A percentile compares a stretch with the other conserved stretches of the same genome.
Evolutionary conservation across 2,329 filamentous ascomycete species (phyloP).

Genomic region (Chaetomium olivaceum): DNA sequence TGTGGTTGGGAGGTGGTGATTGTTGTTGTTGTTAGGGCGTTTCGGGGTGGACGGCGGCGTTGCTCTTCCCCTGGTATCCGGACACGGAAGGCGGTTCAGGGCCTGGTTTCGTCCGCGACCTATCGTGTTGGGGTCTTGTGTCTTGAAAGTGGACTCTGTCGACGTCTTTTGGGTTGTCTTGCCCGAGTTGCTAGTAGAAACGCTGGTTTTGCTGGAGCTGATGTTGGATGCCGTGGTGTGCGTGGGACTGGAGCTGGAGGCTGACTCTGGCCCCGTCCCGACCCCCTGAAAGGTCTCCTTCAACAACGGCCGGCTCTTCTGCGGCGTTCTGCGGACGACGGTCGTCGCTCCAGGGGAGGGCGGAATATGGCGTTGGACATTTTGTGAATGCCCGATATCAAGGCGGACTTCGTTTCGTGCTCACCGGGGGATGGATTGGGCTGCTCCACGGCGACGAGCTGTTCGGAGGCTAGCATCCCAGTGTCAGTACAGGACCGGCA

Average conservation of each 20-base stretch:
- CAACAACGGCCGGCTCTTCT: constrained; percentile 41
- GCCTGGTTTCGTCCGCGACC: neutral
- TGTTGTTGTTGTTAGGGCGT: constrained; percentile 17
- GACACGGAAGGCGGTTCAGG: constrained; percentile 11
- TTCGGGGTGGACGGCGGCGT: neutral
- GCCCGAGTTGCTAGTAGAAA: constrained; percentile 27
- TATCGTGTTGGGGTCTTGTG: constrained; percentile 23
- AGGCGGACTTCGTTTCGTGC: constrained; percentile 24
- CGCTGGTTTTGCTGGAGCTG: constrained; percentile 30
- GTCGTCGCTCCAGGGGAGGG: constrained; percentile 44
- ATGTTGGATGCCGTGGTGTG: constrained; percentile 19
- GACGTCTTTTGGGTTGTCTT: constrained; percentile 39
- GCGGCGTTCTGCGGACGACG: constrained; percentile 44
- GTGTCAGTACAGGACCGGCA: neutral
- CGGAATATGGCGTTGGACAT: constrained; percentile 46
- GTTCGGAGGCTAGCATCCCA: constrained; percentile 19
- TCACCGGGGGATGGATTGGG: neutral
- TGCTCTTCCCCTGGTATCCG: neutral
- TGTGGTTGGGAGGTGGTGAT: constrained; percentile 38
- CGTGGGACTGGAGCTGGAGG: neutral
- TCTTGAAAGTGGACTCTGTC: constrained; percentile 45
- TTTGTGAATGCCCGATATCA: constrained; percentile 35
- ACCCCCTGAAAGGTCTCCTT: constrained; percentile 25
- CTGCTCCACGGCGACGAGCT: constrained; percentile 24
- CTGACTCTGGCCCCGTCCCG: constrained; percentile 24